Evolutionary conservation across 2,329 filamentous ascomycete species (phyloP), one percentile per base, ranked within the genome.

Genomic region (Scedosporium boydii): DNA sequence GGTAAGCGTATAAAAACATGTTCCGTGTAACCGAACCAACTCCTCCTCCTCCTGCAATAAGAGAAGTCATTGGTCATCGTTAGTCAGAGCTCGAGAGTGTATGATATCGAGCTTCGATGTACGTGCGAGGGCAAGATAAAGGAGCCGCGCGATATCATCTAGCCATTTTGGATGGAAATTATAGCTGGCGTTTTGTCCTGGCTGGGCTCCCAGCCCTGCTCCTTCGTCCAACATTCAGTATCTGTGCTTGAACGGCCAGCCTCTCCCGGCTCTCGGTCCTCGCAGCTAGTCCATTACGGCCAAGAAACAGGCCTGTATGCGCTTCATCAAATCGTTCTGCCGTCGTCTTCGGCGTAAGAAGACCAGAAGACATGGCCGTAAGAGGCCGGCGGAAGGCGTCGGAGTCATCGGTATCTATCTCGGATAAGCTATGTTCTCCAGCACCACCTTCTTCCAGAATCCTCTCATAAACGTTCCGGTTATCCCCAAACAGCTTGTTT

Each of bases 261-360:
- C 90, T 82, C 71, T 98, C 95, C 61, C 91, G 81, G 71, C 91
- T 96, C 71, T 97, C 93, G 0, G 90, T 96, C 67, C 93, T 80
- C 2, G 91, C 84, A 61, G 90, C 87, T 66, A 97, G 73, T 1
- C 93, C 93, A 57, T 84, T 86, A 46, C 91, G 77, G 67, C 87
- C 84, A 69, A 87, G 79, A 61, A 53, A 48, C 2, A 34, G 6
- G 23, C 41, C 16, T 16, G 34, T 18, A 12, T 12, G 16, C 9
- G 41, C 26, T 7, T 60, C 58, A 3, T 48, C 42, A 29, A n/a
- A 18, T 26, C 58, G 42, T 23, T 29, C 58, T 2, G 26, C 18
- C 10, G 42, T 16, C 14, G 44, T 27, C 6, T 60, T 60, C 6
- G 46, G 21, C n/a, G 58, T 60, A 7, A 26, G 42, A 4, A 60